Evolutionary conservation across 2,329 filamentous ascomycete species (phyloP).

Genomic region (Ambrosiella beaveri): DNA sequence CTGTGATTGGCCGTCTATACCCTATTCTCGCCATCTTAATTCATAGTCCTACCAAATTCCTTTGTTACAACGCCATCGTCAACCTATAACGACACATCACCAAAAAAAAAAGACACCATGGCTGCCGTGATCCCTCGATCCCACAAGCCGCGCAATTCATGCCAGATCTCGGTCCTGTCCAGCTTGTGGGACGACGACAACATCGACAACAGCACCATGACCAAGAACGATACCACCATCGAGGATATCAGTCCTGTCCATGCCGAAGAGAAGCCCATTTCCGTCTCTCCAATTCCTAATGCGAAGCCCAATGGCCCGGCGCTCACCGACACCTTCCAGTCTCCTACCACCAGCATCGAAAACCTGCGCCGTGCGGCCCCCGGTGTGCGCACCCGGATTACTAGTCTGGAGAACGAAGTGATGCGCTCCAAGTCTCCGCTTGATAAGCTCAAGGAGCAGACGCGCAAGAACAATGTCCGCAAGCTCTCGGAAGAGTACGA

Average conservation of each 20-base stretch:
- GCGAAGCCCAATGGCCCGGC: neutral
- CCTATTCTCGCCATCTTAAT: neutral
- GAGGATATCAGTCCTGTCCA: neutral
- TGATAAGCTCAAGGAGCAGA: slow-evolving; percentile 13
- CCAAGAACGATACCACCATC: neutral
- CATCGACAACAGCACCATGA: slow-evolving; percentile 1
- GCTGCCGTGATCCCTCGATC: neutral
- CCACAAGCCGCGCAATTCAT: slow-evolving; percentile 10
- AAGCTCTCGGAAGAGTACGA: slow-evolving; percentile 12
- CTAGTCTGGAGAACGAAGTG: slow-evolving; percentile 11
- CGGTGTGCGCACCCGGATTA: slow-evolving; percentile 11
- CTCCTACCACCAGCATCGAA: slow-evolving; percentile 9
- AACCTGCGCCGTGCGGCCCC: slow-evolving; percentile 12
- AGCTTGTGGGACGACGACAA: slow-evolving; percentile 11
- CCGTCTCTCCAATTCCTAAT: neutral
- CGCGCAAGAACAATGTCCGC: slow-evolving; percentile 4
- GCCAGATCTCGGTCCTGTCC: slow-evolving; percentile 13
- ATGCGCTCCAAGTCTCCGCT: slow-evolving; percentile 12
- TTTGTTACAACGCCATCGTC: neutral
- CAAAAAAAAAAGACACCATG: neutral
- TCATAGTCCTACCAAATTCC: too few species aligned
- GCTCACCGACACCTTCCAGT: slow-evolving; percentile 8
- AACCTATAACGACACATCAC: neutral
- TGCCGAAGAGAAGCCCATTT: neutral
- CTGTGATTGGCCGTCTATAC: neutral